Base-by-base conservation (phyloP, 169 alveolate genomes). In the Plasmodium ovale region DNA sequence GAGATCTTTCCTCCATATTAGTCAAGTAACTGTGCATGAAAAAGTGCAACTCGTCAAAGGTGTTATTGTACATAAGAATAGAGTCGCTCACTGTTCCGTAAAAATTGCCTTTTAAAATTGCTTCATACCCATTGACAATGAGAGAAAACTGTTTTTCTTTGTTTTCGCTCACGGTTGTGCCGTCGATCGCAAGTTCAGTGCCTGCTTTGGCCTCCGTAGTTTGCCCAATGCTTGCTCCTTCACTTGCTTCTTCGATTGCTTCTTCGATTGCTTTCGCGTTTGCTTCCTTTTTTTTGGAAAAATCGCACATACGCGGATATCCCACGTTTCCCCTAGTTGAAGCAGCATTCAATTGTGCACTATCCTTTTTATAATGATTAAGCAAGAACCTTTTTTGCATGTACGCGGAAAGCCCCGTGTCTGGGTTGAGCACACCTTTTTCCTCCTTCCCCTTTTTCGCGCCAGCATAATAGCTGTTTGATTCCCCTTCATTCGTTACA, bases 61-160 rank as follows among this genome's bases (percentile, higher is more conserved):
- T 53, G 37, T 79, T 16, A 44, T 79, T 79, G 19, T 79, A 79
- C 12, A 79, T 51, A 0, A 79, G 9, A 31, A 79, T 64, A 6
- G 25, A 25, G 3, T 79, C 72, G 42, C 29, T 69, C 14, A 7
- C 12, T 49, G 37, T 64, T 42, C 51, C 14, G 1, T n/a, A 0
- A 25, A 25, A 49, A n/a, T 51, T 42, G 1, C 39, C 65, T 51
- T 39, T 64, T 65, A 79, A 64, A 47, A 79, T 64, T 27, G 33
- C 47, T 27, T 79, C 53, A 64, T 79, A 79, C 4, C 35, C 25
- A 44, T 51, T 37, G 19, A 35, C 51, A 21, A 79, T 64, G 10
- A 14, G 9, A 21, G 53, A 0, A 35, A 79, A 56, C 16, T 25
- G 9, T 0, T 35, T 29, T 59, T 73, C 39, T 35, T 51, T 25